Evolutionary conservation across 2,329 filamentous ascomycete genomes (phyloP).

Genomic region (Bipolaris zeicola): DNA sequence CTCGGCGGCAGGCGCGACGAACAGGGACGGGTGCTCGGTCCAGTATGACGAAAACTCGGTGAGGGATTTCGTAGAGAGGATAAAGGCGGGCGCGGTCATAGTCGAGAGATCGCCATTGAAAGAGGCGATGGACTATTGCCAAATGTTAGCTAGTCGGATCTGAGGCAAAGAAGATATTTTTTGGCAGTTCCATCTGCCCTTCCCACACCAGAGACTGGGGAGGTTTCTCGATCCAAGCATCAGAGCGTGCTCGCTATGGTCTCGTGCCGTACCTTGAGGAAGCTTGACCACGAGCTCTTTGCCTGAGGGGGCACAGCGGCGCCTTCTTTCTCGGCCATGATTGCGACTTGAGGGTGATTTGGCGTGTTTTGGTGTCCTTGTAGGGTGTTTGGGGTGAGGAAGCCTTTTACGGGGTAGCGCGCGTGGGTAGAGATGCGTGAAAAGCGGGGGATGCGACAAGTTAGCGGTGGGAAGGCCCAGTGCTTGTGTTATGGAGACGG

Average conservation of each 20-base stretch:
- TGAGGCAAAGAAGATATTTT: conserved; percentile 2
- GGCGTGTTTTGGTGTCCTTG: neutral
- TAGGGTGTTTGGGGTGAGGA: neutral
- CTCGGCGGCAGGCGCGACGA: conserved; percentile 82
- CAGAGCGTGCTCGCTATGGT: neutral
- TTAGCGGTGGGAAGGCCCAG: conserved; percentile 6
- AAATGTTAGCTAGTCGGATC: conserved; percentile 4
- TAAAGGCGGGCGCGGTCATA: conserved; percentile 62
- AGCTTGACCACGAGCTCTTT: conserved; percentile 57
- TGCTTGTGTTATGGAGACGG: conserved; percentile 21
- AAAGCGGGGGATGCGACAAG: conserved; percentile 6
- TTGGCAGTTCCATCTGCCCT: neutral
- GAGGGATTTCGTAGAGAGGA: conserved; percentile 60
- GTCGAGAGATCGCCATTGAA: conserved; percentile 63
- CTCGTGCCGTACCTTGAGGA: conserved; percentile 52
- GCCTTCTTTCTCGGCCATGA: conserved; percentile 48
- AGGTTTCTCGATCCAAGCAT: neutral
- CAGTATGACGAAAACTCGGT: conserved; percentile 64
- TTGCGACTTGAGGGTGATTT: conserved; percentile 7
- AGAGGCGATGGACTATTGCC: conserved; percentile 56
- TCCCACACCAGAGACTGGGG: no score
- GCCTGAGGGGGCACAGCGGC: conserved; percentile 54
- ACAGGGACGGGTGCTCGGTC: conserved; percentile 65
- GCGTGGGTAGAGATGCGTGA: conserved; percentile 10
- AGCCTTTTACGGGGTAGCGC: neutral